A percentile compares a stretch with the other conserved stretches of the same genome.
Evolutionary conservation across 1,139 yeast species (phyloP).

Genomic region (Candida sp.): DNA sequence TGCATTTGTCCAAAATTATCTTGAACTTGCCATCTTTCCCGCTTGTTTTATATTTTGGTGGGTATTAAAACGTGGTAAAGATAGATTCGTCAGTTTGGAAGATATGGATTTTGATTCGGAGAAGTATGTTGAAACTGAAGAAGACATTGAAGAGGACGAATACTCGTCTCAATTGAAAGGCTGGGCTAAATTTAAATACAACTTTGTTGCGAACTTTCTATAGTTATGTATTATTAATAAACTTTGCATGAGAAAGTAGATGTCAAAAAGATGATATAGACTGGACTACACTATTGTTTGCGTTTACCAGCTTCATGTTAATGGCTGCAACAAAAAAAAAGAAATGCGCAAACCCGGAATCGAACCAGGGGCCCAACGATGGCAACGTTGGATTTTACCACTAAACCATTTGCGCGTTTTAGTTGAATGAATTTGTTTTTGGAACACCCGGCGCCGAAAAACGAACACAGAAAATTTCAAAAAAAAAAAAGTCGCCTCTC

Average conservation of each 20-base stretch:
- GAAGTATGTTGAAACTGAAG: constrained; percentile 48
- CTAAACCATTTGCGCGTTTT: constrained; percentile 12
- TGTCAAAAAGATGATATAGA: too few species aligned
- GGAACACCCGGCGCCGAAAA: too few species aligned
- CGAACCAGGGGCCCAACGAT: constrained; percentile 5
- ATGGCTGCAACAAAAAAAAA: not conserved
- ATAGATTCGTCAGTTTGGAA: constrained; percentile 41
- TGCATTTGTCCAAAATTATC: constrained; percentile 28
- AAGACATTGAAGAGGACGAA: constrained; percentile 41
- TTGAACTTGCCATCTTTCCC: constrained; percentile 40
- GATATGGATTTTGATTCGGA: constrained; percentile 68
- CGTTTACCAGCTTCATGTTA: too few species aligned
- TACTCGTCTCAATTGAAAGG: constrained; percentile 41
- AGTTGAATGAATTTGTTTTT: too few species aligned
- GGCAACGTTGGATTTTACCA: constrained; percentile 5
- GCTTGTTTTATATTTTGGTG: constrained; percentile 32
- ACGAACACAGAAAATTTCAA: too few species aligned
- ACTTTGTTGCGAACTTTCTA: constrained; percentile 24
- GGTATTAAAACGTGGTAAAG: constrained; percentile 48
- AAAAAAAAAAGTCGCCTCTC: too few species aligned
- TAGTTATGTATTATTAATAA: constrained; percentile 6
- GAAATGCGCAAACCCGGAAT: constrained; percentile 5
- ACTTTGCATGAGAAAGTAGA: not conserved
- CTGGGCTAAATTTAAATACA: constrained; percentile 39
- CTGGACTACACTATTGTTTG: too few species aligned